Percentiles rank a stretch among this genome's conserved stretches.
Evolutionary conservation across 306 rosid species (phyloP).

Genomic region (Morella rubra): DNA sequence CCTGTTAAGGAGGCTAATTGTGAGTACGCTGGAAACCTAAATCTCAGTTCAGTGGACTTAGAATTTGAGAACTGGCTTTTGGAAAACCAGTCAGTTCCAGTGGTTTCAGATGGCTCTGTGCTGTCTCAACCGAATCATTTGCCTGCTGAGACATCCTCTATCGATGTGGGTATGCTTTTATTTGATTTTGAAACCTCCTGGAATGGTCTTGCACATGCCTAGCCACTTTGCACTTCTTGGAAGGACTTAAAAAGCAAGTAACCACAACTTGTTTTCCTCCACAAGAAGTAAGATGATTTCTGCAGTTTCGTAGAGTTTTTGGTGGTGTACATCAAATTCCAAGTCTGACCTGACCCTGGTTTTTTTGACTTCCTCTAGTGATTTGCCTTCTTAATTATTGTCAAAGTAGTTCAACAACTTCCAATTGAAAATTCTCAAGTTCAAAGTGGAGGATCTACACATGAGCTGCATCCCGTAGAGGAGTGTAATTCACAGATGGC

Average conservation of each 20-base stretch:
- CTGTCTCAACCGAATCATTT: constrained; percentile 33
- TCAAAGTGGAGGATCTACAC: constrained; percentile 18
- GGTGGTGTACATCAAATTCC: constrained; percentile 25
- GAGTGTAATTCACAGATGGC: constrained; percentile 22
- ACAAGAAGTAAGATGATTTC: constrained; percentile 4
- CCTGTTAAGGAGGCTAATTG: constrained; percentile 25
- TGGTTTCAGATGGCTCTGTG: constrained; percentile 35
- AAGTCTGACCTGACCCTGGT: constrained; percentile 14
- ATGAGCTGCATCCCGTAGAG: constrained; percentile 13
- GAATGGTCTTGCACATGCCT: too few relatives aligned
- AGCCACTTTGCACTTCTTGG: too few relatives aligned
- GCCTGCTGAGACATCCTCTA: constrained; percentile 39
- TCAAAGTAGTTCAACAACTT: constrained; percentile 30
- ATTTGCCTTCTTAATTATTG: constrained; percentile 34
- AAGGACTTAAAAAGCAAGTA: too few relatives aligned
- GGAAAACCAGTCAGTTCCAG: constrained; percentile 27
- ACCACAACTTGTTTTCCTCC: background rate
- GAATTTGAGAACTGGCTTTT: constrained; percentile 46
- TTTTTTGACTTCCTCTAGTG: constrained; percentile 26
- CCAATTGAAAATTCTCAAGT: constrained; percentile 16
- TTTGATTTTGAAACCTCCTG: too few relatives aligned
- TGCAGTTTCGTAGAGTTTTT: background rate
- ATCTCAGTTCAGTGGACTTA: constrained; percentile 4
- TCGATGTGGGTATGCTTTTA: constrained; percentile 37
- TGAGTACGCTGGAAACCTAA: constrained; percentile 16